Conservation (phyloP, 345 rosid species). For the Aquilaria sinensis region DNA sequence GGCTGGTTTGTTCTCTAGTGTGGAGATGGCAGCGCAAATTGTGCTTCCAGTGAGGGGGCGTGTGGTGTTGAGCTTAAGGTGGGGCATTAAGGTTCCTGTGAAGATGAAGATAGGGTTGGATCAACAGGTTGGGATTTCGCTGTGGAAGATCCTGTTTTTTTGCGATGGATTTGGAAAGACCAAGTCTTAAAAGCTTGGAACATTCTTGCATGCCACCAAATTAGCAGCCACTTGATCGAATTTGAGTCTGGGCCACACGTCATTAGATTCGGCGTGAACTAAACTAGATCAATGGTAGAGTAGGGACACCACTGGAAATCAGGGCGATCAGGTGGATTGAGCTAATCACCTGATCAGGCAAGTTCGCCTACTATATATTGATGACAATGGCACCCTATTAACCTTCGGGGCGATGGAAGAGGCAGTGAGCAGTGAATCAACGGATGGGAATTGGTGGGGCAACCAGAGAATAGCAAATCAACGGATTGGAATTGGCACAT, state of each 20-base stretch:
- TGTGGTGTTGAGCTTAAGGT: constrained; percentile 66
- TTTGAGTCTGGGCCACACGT: constrained; percentile 9
- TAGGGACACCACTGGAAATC: constrained; percentile 57
- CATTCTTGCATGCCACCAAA: constrained; percentile 34
- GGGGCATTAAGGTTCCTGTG: constrained; percentile 90
- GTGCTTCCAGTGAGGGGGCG: constrained; percentile 54
- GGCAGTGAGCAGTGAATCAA: constrained; percentile 29
- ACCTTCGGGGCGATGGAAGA: constrained; percentile 23
- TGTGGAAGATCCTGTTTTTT: constrained; percentile 58
- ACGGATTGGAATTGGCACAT: constrained; percentile 11
- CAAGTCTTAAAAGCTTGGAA: constrained; percentile 65
- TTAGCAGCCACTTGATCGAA: constrained; percentile 8
- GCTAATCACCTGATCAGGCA: no score
- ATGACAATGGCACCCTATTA: constrained; percentile 69
- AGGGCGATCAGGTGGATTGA: constrained; percentile 21
- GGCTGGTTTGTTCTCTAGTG: constrained; percentile 42
- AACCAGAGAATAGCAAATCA: constrained; percentile 64
- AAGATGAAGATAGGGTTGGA: constrained; percentile 33
- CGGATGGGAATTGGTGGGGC: constrained; percentile 48
- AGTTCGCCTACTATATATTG: constrained; percentile 37
- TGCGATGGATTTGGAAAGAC: constrained; percentile 43
- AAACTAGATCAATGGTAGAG: constrained; percentile 37
- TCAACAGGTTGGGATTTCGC: constrained; percentile 39
- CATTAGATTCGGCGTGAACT: constrained; percentile 16
- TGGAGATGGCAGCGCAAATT: constrained; percentile 74